A percentile compares a stretch with the other conserved stretches of the same genome.
Conservation (phyloP, 805 yeast genomes). For the Candida rishiriensis region DNA sequence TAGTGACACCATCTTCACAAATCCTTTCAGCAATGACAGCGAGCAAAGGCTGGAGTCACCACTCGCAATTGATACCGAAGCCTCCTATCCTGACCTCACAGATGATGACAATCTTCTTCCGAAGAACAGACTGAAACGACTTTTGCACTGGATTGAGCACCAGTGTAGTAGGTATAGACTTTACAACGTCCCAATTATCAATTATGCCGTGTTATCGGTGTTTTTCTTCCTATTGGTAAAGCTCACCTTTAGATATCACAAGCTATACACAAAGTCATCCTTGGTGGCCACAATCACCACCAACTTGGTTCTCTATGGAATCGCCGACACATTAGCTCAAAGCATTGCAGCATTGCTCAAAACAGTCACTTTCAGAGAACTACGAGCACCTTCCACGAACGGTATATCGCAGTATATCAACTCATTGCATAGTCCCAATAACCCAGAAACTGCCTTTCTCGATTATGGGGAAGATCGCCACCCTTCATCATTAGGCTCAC, state of each 20-base stretch:
- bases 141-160: slow-evolving; percentile 3
- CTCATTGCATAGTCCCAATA: slow-evolving; percentile 10
- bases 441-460: slow-evolving; percentile 26
- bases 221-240: slow-evolving; percentile 47
- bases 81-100: no score
- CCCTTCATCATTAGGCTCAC: no score
- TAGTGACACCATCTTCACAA: slow-evolving; percentile 3
- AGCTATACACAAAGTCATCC: slow-evolving; percentile 58
- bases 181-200: slow-evolving; percentile 50
- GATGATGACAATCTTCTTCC: no score
- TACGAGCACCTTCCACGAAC: slow-evolving; percentile 12
- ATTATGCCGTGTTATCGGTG: slow-evolving; percentile 45
- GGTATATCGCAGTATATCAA: slow-evolving; percentile 18
- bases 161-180: slow-evolving; percentile 22
- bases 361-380: slow-evolving; percentile 6
- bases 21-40: slow-evolving; percentile 2
- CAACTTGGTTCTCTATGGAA: slow-evolving; percentile 75
- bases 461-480: slow-evolving; percentile 30
- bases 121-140: background rate
- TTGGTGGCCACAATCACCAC: slow-evolving; percentile 76
- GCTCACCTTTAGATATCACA: slow-evolving; percentile 54
- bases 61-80: no score
- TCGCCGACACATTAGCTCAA: slow-evolving; percentile 91
- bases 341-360: slow-evolving; percentile 39
- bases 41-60: background rate